Evolutionary conservation across 2,329 filamentous ascomycete genomes (phyloP).

Genomic region (Ceratocystis eucalypticola): DNA sequence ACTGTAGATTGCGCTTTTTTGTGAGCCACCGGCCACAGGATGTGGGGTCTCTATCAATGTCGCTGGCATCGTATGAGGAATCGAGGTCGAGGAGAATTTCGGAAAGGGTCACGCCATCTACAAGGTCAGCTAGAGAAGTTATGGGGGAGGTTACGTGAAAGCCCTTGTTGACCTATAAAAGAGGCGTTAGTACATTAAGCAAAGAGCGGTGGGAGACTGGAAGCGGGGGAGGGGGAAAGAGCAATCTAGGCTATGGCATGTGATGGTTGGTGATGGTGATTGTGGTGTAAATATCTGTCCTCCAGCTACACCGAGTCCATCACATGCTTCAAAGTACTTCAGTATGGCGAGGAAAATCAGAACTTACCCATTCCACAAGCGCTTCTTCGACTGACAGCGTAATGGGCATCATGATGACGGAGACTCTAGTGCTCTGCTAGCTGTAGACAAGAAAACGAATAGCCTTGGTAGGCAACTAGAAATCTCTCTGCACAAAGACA

Average conservation of each 20-base stretch:
- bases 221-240: neutral
- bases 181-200: neutral
- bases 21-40: constrained; percentile 32
- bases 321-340: neutral
- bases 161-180: constrained; percentile 27
- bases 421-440: constrained; percentile 7
- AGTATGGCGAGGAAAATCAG: neutral
- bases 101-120: constrained; percentile 41
- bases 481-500: neutral
- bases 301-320: neutral
- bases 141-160: constrained; percentile 35
- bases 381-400: constrained; percentile 17
- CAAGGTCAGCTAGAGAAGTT: constrained; percentile 38
- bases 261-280: neutral
- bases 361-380: constrained; percentile 19
- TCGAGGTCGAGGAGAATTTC: constrained; percentile 46
- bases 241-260: neutral
- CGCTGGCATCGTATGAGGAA: constrained; percentile 39
- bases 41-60: constrained; percentile 36
- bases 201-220: neutral
- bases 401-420: constrained; percentile 9
- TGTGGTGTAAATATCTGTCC: neutral
- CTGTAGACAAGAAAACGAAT: constrained; percentile 10
- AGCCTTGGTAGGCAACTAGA: constrained; percentile 8
- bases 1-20: constrained; percentile 40